Conservation (phyloP, 2,329 filamentous ascomycete genomes). For the Trichoderma polysporum region DNA sequence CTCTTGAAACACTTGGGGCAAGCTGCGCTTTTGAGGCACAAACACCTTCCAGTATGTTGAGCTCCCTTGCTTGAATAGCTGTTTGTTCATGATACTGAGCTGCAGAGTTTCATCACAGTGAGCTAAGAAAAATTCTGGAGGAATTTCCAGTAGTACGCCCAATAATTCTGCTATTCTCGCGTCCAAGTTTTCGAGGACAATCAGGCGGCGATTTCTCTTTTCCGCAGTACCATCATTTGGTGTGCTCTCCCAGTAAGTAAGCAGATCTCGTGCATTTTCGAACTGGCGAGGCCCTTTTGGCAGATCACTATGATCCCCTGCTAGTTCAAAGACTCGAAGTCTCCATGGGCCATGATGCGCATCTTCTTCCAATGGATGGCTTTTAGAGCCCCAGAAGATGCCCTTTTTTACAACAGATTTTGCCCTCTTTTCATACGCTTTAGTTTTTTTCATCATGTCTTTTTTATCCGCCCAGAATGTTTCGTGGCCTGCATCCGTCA, state of each 20-base stretch:
- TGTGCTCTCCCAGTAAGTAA: background rate
- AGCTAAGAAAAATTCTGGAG: background rate
- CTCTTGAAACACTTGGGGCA: too few relatives aligned
- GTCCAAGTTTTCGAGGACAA: background rate
- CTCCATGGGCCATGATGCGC: background rate
- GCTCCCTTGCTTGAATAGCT: background rate
- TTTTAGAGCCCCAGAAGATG: too few relatives aligned
- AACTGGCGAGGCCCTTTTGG: background rate
- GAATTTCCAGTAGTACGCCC: background rate
- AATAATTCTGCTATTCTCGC: background rate
- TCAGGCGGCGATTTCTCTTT: background rate
- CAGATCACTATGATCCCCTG: background rate
- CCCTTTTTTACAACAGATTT: background rate
- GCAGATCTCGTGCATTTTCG: background rate
- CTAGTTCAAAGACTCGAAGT: background rate
- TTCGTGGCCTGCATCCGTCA: background rate
- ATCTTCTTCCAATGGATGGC: background rate
- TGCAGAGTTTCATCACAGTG: background rate
- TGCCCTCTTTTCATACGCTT: background rate
- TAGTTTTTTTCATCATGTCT: background rate
- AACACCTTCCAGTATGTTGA: background rate
- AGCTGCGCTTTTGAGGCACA: background rate
- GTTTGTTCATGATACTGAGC: background rate
- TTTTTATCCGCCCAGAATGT: background rate
- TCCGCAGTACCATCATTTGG: background rate